Base-by-base conservation (phyloP, 768 basidiomycete genomes). In the Rhizopogon vinicolor region DNA sequence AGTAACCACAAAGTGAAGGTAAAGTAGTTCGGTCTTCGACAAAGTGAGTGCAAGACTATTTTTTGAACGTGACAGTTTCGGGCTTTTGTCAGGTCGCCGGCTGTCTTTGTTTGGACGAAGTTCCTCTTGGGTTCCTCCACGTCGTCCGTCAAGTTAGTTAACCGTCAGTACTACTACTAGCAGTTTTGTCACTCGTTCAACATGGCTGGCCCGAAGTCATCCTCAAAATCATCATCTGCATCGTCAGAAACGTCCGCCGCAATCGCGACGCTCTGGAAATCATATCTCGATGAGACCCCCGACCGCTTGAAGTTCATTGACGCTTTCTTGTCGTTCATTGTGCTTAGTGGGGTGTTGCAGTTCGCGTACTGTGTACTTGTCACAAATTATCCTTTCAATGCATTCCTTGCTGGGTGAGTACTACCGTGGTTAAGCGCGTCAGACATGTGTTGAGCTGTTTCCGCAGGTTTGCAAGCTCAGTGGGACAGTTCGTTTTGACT, bases 401-500 rank as follows among this genome's bases (percentile, higher is more conserved):
- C 97, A 40, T 99, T 99, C 75, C 72, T 98, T 62, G 87, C 93
- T 59, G 95, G 93, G 97, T 98, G 73, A 58, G 91, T 3, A 18
- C 40, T 44, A 13, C 16, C 1, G 37, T 52, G 18, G 25, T 18
- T 44, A 13, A 10, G 55, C 13, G 12, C n/a, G 35, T 41, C 3
- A 48, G 39, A 7, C 35, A 52, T 19, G 28, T 41, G 48, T 42
- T 19, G 12, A 42, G 9, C 3, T 7, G 22, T 14, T 43, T 18
- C 44, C 52, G 10, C 57, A 98, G 97, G 22, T 98, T 99, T 69
- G 76, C 86, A 22, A 93, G 93, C 65, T 88, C 89, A 14, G 91
- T 98, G 41, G 97, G 97, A 31, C 97, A 99, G 72, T 99, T 99
- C 69, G 95, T 98, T 54, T 77, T 99, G 56, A 85, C 93, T 7